These are phyloP conservation scores for Bipolaris sorokiniana DNA, from an alignment of 2,329 filamentous ascomycete species.

Conservation along the genomic window DNA sequence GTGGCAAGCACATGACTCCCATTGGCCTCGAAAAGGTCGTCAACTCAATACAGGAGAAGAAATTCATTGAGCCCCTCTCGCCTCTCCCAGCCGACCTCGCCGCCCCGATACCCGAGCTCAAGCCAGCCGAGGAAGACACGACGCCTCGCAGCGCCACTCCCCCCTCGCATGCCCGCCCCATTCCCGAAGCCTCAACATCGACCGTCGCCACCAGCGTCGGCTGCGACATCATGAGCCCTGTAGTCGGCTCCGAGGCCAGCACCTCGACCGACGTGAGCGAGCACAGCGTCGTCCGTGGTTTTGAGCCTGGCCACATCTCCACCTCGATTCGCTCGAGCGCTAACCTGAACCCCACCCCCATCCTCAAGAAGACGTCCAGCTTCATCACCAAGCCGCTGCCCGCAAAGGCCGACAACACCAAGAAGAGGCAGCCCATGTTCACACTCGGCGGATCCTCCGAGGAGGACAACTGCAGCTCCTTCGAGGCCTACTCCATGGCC, in stretches of 20 bases:
- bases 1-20: conserved; percentile 88
- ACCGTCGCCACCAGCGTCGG: conserved; percentile 57
- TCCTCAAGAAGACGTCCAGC: conserved; percentile 61
- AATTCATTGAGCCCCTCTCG: conserved; percentile 66
- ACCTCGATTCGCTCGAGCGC: conserved; percentile 70
- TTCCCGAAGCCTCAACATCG: conserved; percentile 66
- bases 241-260: conserved; percentile 64
- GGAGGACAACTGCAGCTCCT: conserved; percentile 81
- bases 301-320: conserved; percentile 76
- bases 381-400: conserved; percentile 38
- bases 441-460: conserved; percentile 81
- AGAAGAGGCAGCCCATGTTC: conserved; percentile 74
- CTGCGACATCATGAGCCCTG: conserved; percentile 50
- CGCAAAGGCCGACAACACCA: conserved; percentile 51
- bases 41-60: conserved; percentile 85
- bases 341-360: conserved; percentile 63
- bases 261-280: conserved; percentile 66
- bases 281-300: conserved; percentile 81
- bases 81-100: conserved; percentile 53
- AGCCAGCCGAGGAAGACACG: conserved; percentile 16
- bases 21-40: conserved; percentile 94
- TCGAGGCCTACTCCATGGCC: conserved; percentile 61
- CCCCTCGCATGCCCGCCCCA: conserved; percentile 50
- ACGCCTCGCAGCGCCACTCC: conserved; percentile 53
- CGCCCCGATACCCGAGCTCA: conserved; percentile 20